Percentiles rank a stretch among this genome's conserved stretches.
Conservation (phyloP, 495 filamentous ascomycete genomes). For the Corynascus novoguineensis region DNA sequence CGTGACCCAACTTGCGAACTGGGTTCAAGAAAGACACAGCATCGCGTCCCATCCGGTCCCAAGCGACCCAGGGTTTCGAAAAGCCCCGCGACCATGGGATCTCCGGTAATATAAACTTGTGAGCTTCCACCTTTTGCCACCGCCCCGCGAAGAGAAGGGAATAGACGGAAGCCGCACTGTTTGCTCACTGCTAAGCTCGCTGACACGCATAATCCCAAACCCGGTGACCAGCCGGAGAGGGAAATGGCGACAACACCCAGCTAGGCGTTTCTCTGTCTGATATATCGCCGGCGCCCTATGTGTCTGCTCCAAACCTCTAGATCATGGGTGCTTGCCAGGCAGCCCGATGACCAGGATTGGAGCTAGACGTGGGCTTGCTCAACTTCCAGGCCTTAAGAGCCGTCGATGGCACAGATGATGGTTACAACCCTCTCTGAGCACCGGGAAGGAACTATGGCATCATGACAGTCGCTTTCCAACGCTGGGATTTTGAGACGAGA, state of each 20-base stretch:
- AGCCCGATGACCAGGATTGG: slow-evolving; percentile 33
- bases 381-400: slow-evolving; percentile 37
- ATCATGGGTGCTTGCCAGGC: slow-evolving; percentile 51
- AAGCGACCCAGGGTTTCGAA: slow-evolving; percentile 7
- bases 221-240: slow-evolving; percentile 33
- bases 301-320: slow-evolving; percentile 17
- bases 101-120: not conserved
- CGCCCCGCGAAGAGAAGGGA: slow-evolving; percentile 8
- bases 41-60: not conserved
- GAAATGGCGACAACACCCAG: slow-evolving; percentile 18
- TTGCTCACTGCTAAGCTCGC: slow-evolving; percentile 35
- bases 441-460: slow-evolving; percentile 38
- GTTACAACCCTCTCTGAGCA: slow-evolving; percentile 21
- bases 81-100: not conserved
- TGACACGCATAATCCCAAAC: slow-evolving; percentile 16
- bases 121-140: slow-evolving; percentile 9
- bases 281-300: slow-evolving; percentile 19
- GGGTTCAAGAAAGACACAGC: slow-evolving; percentile 6
- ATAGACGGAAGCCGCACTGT: slow-evolving; percentile 1
- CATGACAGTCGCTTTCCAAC: slow-evolving; percentile 25
- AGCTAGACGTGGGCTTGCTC: slow-evolving; percentile 44
- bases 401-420: slow-evolving; percentile 10
- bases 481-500: slow-evolving; percentile 15
- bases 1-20: slow-evolving; percentile 9
- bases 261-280: slow-evolving; percentile 20